Evolutionary conservation across 192 early-diverging fungal species (phyloP).

Genomic region (Funneliformis geosporum): DNA sequence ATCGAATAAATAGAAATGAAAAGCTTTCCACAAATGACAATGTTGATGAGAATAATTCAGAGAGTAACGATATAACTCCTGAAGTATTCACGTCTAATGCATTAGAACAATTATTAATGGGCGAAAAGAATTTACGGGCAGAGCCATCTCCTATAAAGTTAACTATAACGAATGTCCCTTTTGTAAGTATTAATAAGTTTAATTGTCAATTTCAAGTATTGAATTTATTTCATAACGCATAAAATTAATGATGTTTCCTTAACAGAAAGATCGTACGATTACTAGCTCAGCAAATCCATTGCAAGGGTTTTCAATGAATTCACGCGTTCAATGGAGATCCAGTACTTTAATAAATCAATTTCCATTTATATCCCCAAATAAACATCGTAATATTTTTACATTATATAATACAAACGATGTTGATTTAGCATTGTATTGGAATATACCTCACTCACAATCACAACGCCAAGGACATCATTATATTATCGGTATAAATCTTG

Average conservation of each 20-base stretch:
- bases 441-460: slow-evolving; percentile 50
- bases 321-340: slow-evolving; percentile 75
- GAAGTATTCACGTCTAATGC: slow-evolving; percentile 53
- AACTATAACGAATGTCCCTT: slow-evolving; percentile 50
- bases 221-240: not conserved
- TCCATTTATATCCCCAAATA: slow-evolving; percentile 62
- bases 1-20: slow-evolving; percentile 44
- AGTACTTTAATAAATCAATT: slow-evolving; percentile 64
- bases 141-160: slow-evolving; percentile 53
- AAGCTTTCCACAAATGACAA: not conserved
- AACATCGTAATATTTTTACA: slow-evolving; percentile 67
- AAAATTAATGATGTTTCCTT: not conserved
- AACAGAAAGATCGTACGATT: slow-evolving; percentile 55
- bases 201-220: slow-evolving; percentile 32
- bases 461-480: slow-evolving; percentile 79
- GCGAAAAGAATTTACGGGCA: slow-evolving; percentile 36
- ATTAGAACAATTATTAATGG: slow-evolving; percentile 48
- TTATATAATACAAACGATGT: slow-evolving; percentile 86
- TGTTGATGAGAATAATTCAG: not conserved
- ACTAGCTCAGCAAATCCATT: slow-evolving; percentile 64
- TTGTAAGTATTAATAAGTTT: slow-evolving; percentile 38
- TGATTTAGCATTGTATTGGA: slow-evolving; percentile 87
- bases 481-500: slow-evolving; percentile 89
- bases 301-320: slow-evolving; percentile 65
- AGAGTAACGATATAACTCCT: slow-evolving; percentile 38